phyloP scores from a whole-genome alignment of 768 basidiomycete species.

The Rhizopogon rudus region DNA sequence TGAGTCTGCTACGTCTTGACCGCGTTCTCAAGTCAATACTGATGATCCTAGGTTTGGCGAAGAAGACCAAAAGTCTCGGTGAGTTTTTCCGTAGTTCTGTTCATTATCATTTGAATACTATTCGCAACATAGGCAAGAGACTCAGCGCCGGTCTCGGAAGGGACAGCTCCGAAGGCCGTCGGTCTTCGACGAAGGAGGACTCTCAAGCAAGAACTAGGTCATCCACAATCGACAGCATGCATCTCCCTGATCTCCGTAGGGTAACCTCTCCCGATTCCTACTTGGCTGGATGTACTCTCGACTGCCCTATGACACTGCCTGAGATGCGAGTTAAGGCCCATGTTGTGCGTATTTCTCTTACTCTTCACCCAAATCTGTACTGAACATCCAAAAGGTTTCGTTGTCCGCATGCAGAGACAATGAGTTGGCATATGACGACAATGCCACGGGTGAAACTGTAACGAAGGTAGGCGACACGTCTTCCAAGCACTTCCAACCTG shows the following conservation, averaged over 20 bases:
- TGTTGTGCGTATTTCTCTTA: conserved; percentile 14
- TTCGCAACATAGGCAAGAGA: background rate
- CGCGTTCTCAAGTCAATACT: background rate
- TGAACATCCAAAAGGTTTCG: conserved; percentile 13
- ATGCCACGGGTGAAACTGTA: conserved; percentile 12
- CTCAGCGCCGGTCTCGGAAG: background rate
- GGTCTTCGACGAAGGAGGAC: background rate
- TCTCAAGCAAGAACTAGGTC: background rate
- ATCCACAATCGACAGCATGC: background rate
- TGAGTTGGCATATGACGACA: conserved; percentile 19
- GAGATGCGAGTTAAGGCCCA: conserved; percentile 6
- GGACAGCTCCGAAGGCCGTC: background rate
- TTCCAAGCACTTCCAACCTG: background rate
- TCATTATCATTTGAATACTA: background rate
- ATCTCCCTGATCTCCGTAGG: background rate
- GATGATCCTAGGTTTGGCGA: background rate
- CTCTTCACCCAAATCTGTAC: background rate
- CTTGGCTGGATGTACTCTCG: conserved; percentile 6
- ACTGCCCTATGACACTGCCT: conserved; percentile 13
- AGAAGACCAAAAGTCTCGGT: background rate
- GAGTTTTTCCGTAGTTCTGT: background rate
- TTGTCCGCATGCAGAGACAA: conserved; percentile 24
- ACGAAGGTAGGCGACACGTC: conserved; percentile 13
- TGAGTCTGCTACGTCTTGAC: background rate
- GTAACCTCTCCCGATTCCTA: conserved; percentile 17